phyloP scores from a whole-genome alignment of 2,329 filamentous ascomycete species.

The Ciborinia camelliae region DNA sequence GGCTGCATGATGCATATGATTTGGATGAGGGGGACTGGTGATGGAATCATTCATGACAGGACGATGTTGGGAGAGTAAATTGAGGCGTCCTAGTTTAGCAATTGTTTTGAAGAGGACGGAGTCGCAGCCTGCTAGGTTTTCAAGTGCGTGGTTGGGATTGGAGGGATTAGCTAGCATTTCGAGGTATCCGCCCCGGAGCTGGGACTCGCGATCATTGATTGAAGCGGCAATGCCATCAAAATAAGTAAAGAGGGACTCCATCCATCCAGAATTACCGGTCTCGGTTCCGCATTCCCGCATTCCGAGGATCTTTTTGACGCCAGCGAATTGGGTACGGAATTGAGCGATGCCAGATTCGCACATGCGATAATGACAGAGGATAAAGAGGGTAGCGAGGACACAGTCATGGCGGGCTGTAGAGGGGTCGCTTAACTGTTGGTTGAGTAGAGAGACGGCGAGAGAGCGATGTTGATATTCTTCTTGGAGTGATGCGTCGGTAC shows the following conservation, averaged over 20 bases:
- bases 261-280: constrained; percentile 74
- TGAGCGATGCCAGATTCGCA: constrained; percentile 90
- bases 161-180: constrained; percentile 61
- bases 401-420: constrained; percentile 76
- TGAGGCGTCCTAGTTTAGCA: constrained; percentile 77
- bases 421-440: constrained; percentile 77
- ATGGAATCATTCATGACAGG: constrained; percentile 49
- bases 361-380: constrained; percentile 89
- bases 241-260: constrained; percentile 89
- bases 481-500: constrained; percentile 57
- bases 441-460: constrained; percentile 75
- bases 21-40: constrained; percentile 25
- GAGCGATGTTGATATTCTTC: constrained; percentile 82
- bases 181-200: constrained; percentile 62
- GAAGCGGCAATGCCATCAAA: constrained; percentile 91
- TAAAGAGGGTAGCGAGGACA: constrained; percentile 79
- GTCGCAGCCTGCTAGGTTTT: constrained; percentile 87
- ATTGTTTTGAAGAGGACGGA: constrained; percentile 82
- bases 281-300: constrained; percentile 64
- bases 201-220: constrained; percentile 86
- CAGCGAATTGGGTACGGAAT: constrained; percentile 89
- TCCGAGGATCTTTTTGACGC: constrained; percentile 83
- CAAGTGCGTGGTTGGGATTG: constrained; percentile 56
- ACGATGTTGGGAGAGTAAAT: constrained; percentile 72
- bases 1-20: constrained; percentile 32